phyloP scores from a whole-genome alignment of 352 stramenopile genomes.

The Blastocystis hominis region DNA sequence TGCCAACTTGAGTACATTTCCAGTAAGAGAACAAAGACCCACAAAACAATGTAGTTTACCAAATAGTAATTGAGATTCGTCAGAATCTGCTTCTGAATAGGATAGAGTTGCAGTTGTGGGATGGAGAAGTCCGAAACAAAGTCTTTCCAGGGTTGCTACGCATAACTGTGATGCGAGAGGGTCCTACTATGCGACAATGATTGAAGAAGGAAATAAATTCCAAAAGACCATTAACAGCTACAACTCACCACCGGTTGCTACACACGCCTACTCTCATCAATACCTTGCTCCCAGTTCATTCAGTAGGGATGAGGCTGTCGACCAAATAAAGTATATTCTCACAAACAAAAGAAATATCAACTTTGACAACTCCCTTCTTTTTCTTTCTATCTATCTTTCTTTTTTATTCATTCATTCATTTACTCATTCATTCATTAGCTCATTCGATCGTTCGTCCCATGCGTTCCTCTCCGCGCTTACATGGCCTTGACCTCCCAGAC shows the following conservation, averaged over 20 bases:
- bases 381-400: no score
- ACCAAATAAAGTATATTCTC: no score
- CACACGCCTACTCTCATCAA: background rate
- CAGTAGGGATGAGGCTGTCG: no score
- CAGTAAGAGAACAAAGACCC: background rate
- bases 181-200: background rate
- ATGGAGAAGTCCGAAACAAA: background rate
- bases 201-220: background rate
- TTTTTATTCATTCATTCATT: no score
- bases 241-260: background rate
- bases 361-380: no score
- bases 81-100: background rate
- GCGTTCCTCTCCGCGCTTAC: no score
- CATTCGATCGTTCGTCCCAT: no score
- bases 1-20: background rate
- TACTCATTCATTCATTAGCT: no score
- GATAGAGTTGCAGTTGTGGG: background rate
- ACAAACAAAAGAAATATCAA: no score
- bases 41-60: background rate
- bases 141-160: constrained; percentile 28
- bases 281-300: constrained; percentile 2
- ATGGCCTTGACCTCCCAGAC: no score
- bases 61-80: constrained; percentile 18
- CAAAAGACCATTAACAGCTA: constrained; percentile 4
- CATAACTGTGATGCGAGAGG: no score